Conservation (phyloP, 495 filamentous ascomycete genomes). For the Cenococcum geophilum region DNA sequence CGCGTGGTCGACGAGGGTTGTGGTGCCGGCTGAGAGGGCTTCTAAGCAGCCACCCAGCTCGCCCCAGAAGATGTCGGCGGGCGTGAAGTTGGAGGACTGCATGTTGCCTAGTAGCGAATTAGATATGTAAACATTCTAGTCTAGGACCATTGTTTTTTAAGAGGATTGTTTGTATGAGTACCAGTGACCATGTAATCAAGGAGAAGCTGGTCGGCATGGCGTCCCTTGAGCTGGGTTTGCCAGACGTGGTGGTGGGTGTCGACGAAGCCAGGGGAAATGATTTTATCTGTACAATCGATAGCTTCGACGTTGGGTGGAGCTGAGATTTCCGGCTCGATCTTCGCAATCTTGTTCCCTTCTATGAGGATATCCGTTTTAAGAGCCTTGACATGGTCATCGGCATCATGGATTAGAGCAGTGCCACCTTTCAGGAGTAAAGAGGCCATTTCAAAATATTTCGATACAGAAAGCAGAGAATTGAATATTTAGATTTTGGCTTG, state of each 20-base stretch:
- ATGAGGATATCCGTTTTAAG: slow-evolving; percentile 33
- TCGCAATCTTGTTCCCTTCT: slow-evolving; percentile 33
- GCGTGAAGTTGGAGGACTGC: slow-evolving; percentile 37
- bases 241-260: slow-evolving; percentile 57
- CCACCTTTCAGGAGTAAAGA: slow-evolving; percentile 9
- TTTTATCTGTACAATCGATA: slow-evolving; percentile 51
- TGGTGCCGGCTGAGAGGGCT: slow-evolving; percentile 50
- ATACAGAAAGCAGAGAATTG: too few species aligned
- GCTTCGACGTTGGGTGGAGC: slow-evolving; percentile 28
- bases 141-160: too few species aligned
- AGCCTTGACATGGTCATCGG: slow-evolving; percentile 20
- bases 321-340: slow-evolving; percentile 20
- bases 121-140: not conserved
- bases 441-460: not conserved
- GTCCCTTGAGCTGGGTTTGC: slow-evolving; percentile 48
- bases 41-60: slow-evolving; percentile 50
- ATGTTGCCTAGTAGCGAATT: slow-evolving; percentile 30
- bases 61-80: slow-evolving; percentile 50
- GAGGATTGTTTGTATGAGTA: slow-evolving; percentile 2
- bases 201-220: slow-evolving; percentile 40
- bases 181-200: slow-evolving; percentile 42
- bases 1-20: slow-evolving; percentile 53
- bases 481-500: too few species aligned
- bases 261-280: slow-evolving; percentile 54
- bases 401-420: slow-evolving; percentile 18